These are phyloP conservation scores for Forsythia viridissima DNA, from an alignment of 257 asterid species.

Conservation along the genomic window DNA sequence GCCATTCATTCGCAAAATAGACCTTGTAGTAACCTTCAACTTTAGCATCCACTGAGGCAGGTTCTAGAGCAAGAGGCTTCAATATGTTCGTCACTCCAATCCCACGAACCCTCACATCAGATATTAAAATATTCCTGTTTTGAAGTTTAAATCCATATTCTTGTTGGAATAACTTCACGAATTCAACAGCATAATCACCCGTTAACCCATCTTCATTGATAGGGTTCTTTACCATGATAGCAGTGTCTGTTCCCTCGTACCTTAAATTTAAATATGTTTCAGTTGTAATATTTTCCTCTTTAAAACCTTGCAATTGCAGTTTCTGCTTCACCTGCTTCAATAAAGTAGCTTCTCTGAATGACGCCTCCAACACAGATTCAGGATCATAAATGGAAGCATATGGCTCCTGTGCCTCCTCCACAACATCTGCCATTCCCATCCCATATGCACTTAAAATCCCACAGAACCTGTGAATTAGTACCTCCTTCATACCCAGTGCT, in stretches of 20 bases:
- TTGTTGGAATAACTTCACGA: slow-evolving; percentile 71
- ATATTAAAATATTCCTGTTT: slow-evolving; percentile 69
- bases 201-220: slow-evolving; percentile 52
- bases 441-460: slow-evolving; percentile 97
- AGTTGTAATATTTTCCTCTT: slow-evolving; percentile 63
- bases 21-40: slow-evolving; percentile 54
- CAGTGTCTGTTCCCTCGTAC: slow-evolving; percentile 95
- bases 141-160: slow-evolving; percentile 95
- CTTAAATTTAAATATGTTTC: slow-evolving; percentile 84
- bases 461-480: slow-evolving; percentile 81
- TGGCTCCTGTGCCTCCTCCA: slow-evolving; percentile 93
- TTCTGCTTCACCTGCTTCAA: slow-evolving; percentile 58
- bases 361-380: slow-evolving; percentile 66
- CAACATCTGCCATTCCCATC: slow-evolving; percentile 98
- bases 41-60: slow-evolving; percentile 46
- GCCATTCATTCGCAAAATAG: slow-evolving; percentile 71
- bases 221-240: slow-evolving; percentile 79
- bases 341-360: slow-evolving; percentile 60
- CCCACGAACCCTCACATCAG: slow-evolving; percentile 96
- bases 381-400: slow-evolving; percentile 79
- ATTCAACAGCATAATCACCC: slow-evolving; percentile 81
- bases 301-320: slow-evolving; percentile 77
- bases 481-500: slow-evolving; percentile 95
- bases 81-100: slow-evolving; percentile 83
- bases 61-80: slow-evolving; percentile 58